Conservation (phyloP, 2,329 filamentous ascomycete species). For the Aspergillus pseudoterreus region DNA sequence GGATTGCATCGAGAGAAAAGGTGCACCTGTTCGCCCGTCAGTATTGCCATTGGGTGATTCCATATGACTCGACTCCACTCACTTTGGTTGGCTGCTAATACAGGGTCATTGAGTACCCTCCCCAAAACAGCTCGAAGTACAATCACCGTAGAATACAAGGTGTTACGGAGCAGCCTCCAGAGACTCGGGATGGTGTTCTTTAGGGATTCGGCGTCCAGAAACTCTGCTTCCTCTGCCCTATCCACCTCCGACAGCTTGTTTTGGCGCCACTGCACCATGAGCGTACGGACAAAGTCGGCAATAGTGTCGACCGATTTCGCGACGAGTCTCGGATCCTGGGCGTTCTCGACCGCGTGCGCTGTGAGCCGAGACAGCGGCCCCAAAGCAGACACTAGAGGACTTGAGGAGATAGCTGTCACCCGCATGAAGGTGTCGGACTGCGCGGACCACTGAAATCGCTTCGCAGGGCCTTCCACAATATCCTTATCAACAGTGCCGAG, state of each 20-base stretch:
- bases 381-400: constrained; percentile 58
- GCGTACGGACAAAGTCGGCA: constrained; percentile 60
- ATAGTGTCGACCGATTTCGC: constrained; percentile 56
- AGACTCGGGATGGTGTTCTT: constrained; percentile 66
- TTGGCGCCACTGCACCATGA: constrained; percentile 70
- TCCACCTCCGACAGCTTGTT: constrained; percentile 73
- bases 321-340: constrained; percentile 43
- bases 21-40: constrained; percentile 46
- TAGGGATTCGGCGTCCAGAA: constrained; percentile 62
- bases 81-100: constrained; percentile 53
- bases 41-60: background rate
- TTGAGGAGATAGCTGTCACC: constrained; percentile 53
- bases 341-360: constrained; percentile 59
- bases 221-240: constrained; percentile 59
- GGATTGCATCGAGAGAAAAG: constrained; percentile 65
- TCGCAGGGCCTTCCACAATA: constrained; percentile 51
- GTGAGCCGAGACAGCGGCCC: constrained; percentile 62
- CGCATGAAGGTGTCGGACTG: constrained; percentile 56
- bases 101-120: constrained; percentile 56
- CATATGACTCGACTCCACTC: constrained; percentile 20
- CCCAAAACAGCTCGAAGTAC: constrained; percentile 71
- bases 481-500: constrained; percentile 67
- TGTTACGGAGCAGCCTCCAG: constrained; percentile 71
- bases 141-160: constrained; percentile 71
- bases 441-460: constrained; percentile 63